Evolutionary conservation across 108 stramenopile genomes (phyloP).

Genomic region (Cyclotella baltica): DNA sequence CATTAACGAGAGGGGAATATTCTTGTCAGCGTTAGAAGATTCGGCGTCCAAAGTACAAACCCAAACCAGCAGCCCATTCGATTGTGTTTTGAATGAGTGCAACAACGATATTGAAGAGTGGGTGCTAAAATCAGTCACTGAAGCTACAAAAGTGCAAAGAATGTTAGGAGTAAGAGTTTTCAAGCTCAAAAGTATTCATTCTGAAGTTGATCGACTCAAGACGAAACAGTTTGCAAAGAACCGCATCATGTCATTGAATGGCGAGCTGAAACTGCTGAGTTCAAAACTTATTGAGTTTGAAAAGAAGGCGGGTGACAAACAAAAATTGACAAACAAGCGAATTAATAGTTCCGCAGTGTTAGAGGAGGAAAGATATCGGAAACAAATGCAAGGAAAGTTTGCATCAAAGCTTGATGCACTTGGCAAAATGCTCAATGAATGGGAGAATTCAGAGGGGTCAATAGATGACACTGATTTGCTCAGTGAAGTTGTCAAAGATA

Average conservation of each 20-base stretch:
- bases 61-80: conserved; percentile 46
- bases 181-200: conserved; percentile 79
- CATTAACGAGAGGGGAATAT: conserved; percentile 58
- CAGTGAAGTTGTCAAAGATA: conserved; percentile 80
- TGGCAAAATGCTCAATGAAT: conserved; percentile 56
- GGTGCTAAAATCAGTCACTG: conserved; percentile 54
- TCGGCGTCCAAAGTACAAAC: conserved; percentile 20
- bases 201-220: conserved; percentile 77
- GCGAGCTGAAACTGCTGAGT: conserved; percentile 77
- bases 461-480: conserved; percentile 70
- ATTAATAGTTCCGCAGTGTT: conserved; percentile 64
- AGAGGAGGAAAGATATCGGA: conserved; percentile 83
- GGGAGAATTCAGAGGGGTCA: conserved; percentile 65
- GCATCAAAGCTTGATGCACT: conserved; percentile 71
- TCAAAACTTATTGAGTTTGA: conserved; percentile 81
- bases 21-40: conserved; percentile 72
- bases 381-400: conserved; percentile 86
- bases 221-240: conserved; percentile 83
- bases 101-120: conserved; percentile 66
- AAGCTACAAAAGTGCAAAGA: conserved; percentile 50
- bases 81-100: conserved; percentile 29
- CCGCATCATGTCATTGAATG: conserved; percentile 78
- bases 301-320: conserved; percentile 72
- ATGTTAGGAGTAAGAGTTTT: conserved; percentile 57
- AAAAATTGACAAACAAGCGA: conserved; percentile 76